Conservation (phyloP, 1,284 basidiomycete genomes). For the Ustilago crameri region DNA sequence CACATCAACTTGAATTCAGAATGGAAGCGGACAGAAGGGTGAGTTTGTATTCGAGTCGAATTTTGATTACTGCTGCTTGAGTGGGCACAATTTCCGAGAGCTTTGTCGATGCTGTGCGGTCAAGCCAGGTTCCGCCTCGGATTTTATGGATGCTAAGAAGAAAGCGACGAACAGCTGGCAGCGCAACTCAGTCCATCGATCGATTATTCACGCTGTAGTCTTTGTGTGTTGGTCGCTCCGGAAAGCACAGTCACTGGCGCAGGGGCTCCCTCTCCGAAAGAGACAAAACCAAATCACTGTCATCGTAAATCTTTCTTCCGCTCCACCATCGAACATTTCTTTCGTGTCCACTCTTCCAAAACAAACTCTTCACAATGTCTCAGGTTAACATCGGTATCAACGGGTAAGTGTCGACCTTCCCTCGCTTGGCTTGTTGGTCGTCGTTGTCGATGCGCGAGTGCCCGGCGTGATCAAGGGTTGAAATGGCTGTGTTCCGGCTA, state of each 20-base stretch:
- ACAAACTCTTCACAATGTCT: conserved; percentile 34
- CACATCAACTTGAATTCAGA: neutral
- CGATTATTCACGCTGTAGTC: conserved; percentile 10
- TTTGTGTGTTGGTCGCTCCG: neutral
- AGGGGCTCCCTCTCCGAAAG: too few species aligned
- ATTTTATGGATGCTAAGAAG: neutral
- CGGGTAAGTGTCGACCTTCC: conserved; percentile 50
- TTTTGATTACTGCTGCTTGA: too few species aligned
- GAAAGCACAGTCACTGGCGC: too few species aligned
- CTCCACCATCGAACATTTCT: conserved; percentile 31
- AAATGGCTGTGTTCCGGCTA: too few species aligned
- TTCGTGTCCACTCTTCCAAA: conserved; percentile 18
- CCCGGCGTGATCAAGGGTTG: neutral
- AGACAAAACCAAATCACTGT: conserved; percentile 6
- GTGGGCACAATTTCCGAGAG: conserved; percentile 17
- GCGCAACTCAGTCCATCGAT: too few species aligned
- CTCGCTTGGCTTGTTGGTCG: neutral
- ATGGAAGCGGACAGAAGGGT: neutral
- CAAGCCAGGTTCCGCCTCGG: conserved; percentile 7
- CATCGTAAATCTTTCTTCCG: conserved; percentile 17
- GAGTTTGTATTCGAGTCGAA: too few species aligned
- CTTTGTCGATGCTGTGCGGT: conserved; percentile 18
- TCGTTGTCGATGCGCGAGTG: conserved; percentile 1
- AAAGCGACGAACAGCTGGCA: neutral
- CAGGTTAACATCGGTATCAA: conserved; percentile 63